Evolutionary conservation across 257 asterid species (phyloP).

Genomic region (Nicotiana attenuata): DNA sequence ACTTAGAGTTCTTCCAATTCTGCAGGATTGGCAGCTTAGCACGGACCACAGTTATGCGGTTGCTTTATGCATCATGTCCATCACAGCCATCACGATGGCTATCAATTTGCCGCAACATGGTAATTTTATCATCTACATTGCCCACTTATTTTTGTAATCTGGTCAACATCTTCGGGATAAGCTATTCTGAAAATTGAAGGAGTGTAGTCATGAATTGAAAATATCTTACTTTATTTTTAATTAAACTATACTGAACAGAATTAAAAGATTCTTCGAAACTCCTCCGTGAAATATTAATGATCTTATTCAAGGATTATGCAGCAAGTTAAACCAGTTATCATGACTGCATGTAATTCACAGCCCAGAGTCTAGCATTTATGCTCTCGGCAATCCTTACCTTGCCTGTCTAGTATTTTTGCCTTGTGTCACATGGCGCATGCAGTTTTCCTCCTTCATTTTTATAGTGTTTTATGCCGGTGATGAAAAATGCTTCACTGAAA

Average conservation of each 20-base stretch:
- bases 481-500: slow-evolving; percentile 1
- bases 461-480: neutral
- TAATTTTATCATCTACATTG: slow-evolving; percentile 26
- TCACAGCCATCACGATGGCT: slow-evolving; percentile 93
- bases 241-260: neutral
- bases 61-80: slow-evolving; percentile 89
- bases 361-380: neutral
- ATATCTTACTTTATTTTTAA: neutral
- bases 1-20: slow-evolving; percentile 4
- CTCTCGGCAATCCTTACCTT: neutral
- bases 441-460: slow-evolving; percentile 2
- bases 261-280: neutral
- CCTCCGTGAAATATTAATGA: neutral
- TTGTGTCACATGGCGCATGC: neutral
- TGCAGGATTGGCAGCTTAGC: slow-evolving; percentile 86
- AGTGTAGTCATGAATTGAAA: neutral
- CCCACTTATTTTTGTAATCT: neutral
- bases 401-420: neutral
- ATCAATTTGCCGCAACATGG: slow-evolving; percentile 83
- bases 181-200: neutral
- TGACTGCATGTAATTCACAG: neutral
- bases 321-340: neutral
- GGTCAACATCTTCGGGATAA: neutral
- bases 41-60: slow-evolving; percentile 76
- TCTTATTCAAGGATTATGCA: slow-evolving; percentile 2